Conservation (phyloP, 768 basidiomycete species). For the Boletus patriciae region DNA sequence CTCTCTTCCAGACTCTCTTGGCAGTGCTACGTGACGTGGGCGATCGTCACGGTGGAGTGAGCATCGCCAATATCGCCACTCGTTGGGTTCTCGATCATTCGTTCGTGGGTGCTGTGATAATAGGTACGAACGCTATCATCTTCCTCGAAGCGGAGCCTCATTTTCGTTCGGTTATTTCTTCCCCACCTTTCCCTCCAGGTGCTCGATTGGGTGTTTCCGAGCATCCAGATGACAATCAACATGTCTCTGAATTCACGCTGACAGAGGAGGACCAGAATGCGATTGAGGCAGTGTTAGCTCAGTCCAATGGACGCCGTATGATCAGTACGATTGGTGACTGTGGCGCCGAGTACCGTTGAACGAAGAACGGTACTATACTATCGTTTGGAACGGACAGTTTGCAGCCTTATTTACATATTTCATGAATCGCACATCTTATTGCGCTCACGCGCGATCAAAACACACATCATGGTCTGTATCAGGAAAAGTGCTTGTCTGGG, state of each 20-base stretch:
- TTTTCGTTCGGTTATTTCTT: neutral
- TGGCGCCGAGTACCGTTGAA: slow-evolving; percentile 73
- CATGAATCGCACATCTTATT: neutral
- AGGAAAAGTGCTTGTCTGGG: neutral
- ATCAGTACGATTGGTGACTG: slow-evolving; percentile 78
- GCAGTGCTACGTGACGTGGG: slow-evolving; percentile 59
- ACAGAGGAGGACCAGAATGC: slow-evolving; percentile 53
- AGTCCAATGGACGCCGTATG: slow-evolving; percentile 61
- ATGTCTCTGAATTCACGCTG: slow-evolving; percentile 59
- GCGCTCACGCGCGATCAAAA: neutral
- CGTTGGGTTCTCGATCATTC: slow-evolving; percentile 81
- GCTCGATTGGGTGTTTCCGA: slow-evolving; percentile 74
- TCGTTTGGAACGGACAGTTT: neutral
- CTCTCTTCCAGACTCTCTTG: slow-evolving; percentile 69
- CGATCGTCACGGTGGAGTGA: slow-evolving; percentile 60
- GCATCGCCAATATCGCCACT: slow-evolving; percentile 76
- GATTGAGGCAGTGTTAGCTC: slow-evolving; percentile 63
- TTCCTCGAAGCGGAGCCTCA: neutral
- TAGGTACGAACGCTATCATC: slow-evolving; percentile 46
- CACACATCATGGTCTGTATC: slow-evolving; percentile 1
- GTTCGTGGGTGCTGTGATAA: slow-evolving; percentile 76
- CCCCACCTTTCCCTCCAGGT: slow-evolving; percentile 41
- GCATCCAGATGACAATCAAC: slow-evolving; percentile 66
- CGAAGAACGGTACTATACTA: too few species aligned
- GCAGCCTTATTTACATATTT: neutral